Evolutionary conservation across 495 filamentous ascomycete genomes (phyloP), one percentile per base, ranked within the genome.

Genomic region (Penicillium paxilli): DNA sequence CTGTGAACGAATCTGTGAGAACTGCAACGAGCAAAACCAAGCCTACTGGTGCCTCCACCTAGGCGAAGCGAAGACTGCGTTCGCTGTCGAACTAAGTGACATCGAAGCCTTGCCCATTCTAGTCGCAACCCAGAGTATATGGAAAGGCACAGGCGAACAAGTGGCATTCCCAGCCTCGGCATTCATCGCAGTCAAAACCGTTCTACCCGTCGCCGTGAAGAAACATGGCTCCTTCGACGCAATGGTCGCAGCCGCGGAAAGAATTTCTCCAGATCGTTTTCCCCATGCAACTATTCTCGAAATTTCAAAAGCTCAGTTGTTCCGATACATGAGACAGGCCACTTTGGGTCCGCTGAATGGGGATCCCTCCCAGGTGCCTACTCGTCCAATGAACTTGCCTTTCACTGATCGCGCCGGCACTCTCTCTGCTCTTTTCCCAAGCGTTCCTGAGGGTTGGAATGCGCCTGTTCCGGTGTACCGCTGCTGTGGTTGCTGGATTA

Each of bases 1-100:
- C 37, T 49, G 52, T 19, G 45, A 55, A 33, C 52, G 52, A 0
- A 24, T 55, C 4, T 55, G 52, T n/a, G 24, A 28, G 16, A 49
- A 44, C 5, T 55, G 52, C n/a, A n/a, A 8, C 9, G 14, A 42
- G 2, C 5, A 20, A 1, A 44, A 55, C 38, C 28, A 55, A 17
- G 23, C 35, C 25, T 55, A 49, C 52, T 55, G 52, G 52, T 12
- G 24, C 12, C 28, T 55, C 16, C 5, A 19, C 5, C 20, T 44
- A 5, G 11, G n/a, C 21, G 45, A 48, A 24, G 48, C 48, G 5
- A 30, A 9, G 12, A 14, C 6, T 0, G 32, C 28, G 2, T 51
- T 52, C 14, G 47, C 40, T 11, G 21, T 51, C 21, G 26, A 26
- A 7, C 8, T 9, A 1, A 8, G 5, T 20, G 17, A 22, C 8